Percentiles rank a stretch among this genome's conserved stretches.
Evolutionary conservation across 176 grass and related monocot genomes (phyloP).

Genomic region (Phoenix roebelenii): DNA sequence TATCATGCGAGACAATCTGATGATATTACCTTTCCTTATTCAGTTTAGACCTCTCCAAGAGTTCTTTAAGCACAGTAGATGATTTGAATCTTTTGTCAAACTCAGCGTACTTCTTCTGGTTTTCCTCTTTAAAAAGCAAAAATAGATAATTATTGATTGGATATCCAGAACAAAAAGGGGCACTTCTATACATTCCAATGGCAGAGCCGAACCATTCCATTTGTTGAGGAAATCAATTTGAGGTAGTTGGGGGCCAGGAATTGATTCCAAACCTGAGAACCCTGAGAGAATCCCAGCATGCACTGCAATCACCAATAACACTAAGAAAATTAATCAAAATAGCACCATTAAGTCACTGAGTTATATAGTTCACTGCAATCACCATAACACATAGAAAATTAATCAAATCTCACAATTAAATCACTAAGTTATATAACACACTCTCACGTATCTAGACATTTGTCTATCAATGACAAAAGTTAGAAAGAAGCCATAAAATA

Average conservation of each 20-base stretch:
- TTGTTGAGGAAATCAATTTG: conserved; percentile 67
- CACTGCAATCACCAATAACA: conserved; percentile 35
- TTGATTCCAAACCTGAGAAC: conserved; percentile 62
- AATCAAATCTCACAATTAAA: no score
- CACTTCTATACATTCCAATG: conserved; percentile 1
- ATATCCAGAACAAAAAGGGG: conserved; percentile 5
- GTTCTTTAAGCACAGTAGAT: conserved; percentile 70
- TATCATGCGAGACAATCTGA: no score
- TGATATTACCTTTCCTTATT: conserved; percentile 58
- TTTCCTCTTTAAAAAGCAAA: conserved; percentile 37
- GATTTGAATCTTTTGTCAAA: conserved; percentile 70
- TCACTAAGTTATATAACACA: no score
- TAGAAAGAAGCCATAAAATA: no score
- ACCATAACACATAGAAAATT: no score
- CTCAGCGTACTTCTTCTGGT: conserved; percentile 89
- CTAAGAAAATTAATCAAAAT: no score
- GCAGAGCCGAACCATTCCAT: conserved; percentile 67
- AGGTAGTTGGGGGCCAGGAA: conserved; percentile 64
- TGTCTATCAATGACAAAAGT: no score
- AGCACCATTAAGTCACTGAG: no score
- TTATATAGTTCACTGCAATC: conserved; percentile 35
- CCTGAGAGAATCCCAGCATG: conserved; percentile 90
- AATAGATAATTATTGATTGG: background rate
- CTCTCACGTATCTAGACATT: no score
- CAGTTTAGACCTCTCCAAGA: conserved; percentile 79